Conservation (phyloP, 148 eudicot genomes). For the Spergularia bocconei region DNA sequence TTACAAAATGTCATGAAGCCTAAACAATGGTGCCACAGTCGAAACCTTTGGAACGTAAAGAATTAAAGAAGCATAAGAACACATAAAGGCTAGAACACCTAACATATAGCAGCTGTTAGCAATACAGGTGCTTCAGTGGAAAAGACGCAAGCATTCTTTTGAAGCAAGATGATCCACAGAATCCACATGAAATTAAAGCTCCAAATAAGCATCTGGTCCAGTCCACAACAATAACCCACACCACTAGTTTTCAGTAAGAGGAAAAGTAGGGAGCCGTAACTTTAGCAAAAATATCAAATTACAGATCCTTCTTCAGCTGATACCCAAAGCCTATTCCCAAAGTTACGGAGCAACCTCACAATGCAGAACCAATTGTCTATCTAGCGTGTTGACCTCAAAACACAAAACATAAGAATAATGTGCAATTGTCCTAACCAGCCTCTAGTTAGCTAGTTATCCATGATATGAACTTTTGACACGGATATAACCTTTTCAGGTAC, state of each 20-base stretch:
- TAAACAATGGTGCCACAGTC: neutral
- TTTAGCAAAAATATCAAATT: too few species aligned
- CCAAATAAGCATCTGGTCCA: too few species aligned
- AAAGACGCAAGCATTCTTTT: too few species aligned
- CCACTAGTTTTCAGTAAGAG: neutral
- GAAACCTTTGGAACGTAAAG: neutral
- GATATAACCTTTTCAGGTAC: neutral
- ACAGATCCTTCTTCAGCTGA: neutral
- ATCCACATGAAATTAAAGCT: too few species aligned
- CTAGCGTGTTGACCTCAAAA: neutral
- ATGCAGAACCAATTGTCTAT: constrained; percentile 5
- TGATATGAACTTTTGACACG: too few species aligned
- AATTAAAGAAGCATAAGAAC: neutral
- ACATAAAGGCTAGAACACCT: neutral
- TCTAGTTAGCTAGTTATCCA: neutral
- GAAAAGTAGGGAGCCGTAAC: neutral
- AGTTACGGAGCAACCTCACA: neutral
- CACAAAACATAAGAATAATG: neutral
- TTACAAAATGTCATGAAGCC: neutral
- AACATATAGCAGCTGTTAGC: neutral
- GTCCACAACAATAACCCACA: neutral
- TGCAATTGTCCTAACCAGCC: neutral
- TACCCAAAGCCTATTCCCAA: neutral
- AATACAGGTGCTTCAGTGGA: too few species aligned
- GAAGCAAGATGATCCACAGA: too few species aligned